Percentiles rank a stretch among this genome's conserved stretches.
Conservation (phyloP, 2,329 filamentous ascomycete genomes). For the Rhytidhysteron rufulum region DNA sequence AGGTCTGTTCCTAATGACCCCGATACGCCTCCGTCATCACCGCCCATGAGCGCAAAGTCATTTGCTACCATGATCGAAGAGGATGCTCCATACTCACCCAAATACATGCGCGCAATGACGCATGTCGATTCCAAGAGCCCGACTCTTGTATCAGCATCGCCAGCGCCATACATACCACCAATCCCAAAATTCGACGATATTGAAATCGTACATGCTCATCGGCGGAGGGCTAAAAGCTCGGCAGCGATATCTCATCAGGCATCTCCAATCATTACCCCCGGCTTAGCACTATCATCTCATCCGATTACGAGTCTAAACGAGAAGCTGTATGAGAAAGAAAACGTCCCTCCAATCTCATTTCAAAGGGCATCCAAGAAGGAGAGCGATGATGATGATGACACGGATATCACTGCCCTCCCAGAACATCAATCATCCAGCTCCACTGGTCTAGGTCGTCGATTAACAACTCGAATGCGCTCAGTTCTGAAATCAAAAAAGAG, state of each 20-base stretch:
- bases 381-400: no score
- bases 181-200: constrained; percentile 3
- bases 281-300: no score
- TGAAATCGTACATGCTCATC: constrained; percentile 1
- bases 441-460: neutral
- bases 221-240: neutral
- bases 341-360: constrained; percentile 1
- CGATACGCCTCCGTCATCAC: constrained; percentile 21
- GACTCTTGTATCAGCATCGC: constrained; percentile 7
- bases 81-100: constrained; percentile 13
- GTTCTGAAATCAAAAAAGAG: neutral
- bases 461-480: neutral
- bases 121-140: neutral
- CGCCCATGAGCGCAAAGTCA: constrained; percentile 33
- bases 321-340: neutral
- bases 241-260: neutral
- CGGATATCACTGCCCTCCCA: neutral
- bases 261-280: neutral
- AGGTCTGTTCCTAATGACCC: constrained; percentile 4
- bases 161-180: neutral
- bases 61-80: constrained; percentile 36
- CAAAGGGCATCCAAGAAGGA: no score
- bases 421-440: neutral
- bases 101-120: neutral
- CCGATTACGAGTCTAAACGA: neutral